phyloP scores from a whole-genome alignment of 2,329 filamentous ascomycete species.

The Ophiostoma tasmaniense region DNA sequence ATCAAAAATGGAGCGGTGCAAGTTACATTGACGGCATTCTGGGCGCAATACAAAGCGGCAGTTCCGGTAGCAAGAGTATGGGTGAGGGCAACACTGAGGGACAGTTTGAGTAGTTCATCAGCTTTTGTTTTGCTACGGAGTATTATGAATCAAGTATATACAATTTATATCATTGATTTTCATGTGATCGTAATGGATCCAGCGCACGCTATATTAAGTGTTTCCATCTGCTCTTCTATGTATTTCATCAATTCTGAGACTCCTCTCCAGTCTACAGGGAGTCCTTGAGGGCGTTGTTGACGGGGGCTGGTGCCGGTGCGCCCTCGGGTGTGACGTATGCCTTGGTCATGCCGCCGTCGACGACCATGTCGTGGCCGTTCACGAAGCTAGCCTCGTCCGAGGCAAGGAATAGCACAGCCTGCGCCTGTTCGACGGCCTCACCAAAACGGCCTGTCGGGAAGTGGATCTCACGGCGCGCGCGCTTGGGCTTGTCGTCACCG shows the following conservation, averaged over 20 bases:
- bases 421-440: conserved; percentile 88
- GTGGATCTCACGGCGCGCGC: conserved; percentile 74
- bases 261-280: conserved; percentile 7
- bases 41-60: conserved; percentile 84
- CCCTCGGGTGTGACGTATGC: conserved; percentile 70
- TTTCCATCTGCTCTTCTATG: background rate
- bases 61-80: conserved; percentile 85
- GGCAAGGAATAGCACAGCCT: conserved; percentile 79
- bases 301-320: conserved; percentile 42
- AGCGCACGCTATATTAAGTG: background rate
- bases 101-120: conserved; percentile 38
- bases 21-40: conserved; percentile 79
- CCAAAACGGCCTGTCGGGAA: conserved; percentile 84
- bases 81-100: conserved; percentile 87
- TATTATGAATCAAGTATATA: background rate
- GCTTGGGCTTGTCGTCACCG: conserved; percentile 75
- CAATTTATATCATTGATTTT: background rate
- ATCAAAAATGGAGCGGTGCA: conserved; percentile 74
- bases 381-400: conserved; percentile 86
- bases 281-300: conserved; percentile 50
- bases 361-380: conserved; percentile 85
- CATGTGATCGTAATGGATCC: background rate
- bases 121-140: background rate
- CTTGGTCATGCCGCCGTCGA: conserved; percentile 93
- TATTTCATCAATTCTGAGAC: too few relatives aligned